Conservation (phyloP, 129 eudicot genomes). For the Flaveria brownii region DNA sequence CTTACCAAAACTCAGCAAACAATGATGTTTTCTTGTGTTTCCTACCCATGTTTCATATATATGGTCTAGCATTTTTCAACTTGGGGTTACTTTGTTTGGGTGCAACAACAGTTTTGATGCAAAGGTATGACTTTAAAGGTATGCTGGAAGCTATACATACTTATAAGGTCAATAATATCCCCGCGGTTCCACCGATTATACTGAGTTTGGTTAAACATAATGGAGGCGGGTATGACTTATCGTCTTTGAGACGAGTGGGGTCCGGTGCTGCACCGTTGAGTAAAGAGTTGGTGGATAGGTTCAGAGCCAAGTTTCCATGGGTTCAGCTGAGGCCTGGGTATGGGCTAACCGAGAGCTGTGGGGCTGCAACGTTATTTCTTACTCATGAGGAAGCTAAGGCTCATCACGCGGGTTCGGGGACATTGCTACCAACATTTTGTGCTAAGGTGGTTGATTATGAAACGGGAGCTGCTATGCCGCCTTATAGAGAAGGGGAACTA, state of each 20-base stretch:
- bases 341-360: constrained; percentile 73
- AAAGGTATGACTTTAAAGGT: constrained; percentile 48
- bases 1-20: constrained; percentile 42
- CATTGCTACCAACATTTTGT: constrained; percentile 51
- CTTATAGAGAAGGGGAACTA: constrained; percentile 60
- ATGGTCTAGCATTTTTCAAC: constrained; percentile 69
- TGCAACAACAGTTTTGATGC: constrained; percentile 61
- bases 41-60: constrained; percentile 78
- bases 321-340: constrained; percentile 74
- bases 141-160: constrained; percentile 72
- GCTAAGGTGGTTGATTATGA: constrained; percentile 74
- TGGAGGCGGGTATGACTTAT: constrained; percentile 45
- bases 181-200: constrained; percentile 80
- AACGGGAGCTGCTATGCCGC: constrained; percentile 50
- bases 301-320: constrained; percentile 67
- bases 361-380: constrained; percentile 60
- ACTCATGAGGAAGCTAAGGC: constrained; percentile 46
- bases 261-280: constrained; percentile 84
- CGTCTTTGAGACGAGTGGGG: constrained; percentile 61
- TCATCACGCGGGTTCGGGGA: constrained; percentile 55
- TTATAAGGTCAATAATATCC: constrained; percentile 52
- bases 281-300: constrained; percentile 58
- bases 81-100: constrained; percentile 59
- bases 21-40: constrained; percentile 65
- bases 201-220: constrained; percentile 60